Base-by-base conservation (phyloP, 345 rosid genomes). In the Aquilaria yunnanensis region DNA sequence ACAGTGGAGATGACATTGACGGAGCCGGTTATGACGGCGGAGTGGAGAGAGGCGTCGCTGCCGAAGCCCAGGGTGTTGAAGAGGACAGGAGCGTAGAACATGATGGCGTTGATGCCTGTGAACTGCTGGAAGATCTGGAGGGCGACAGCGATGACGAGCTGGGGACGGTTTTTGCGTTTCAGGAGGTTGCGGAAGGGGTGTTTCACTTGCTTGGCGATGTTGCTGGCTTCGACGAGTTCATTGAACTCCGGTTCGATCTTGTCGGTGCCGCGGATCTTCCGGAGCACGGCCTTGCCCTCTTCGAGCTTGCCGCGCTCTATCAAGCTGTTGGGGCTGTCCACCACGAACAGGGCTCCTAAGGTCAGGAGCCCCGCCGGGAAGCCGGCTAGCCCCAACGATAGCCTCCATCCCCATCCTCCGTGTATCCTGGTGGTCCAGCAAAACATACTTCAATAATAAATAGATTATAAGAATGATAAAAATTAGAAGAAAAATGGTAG, bases 71-170 rank as follows among this genome's bases (percentile, higher is more conserved):
- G 61, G 0, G 96, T 90, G 47, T 74, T 6, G 72, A 90, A 88
- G 0, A 90, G 76, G 30, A 90, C 97, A 0, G 93, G 97, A 4
- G 97, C 96, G 47, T 88, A 90, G 76, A 90, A 85, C 97, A 90
- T 86, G 66, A 90, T 90, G 11, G 97, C 93, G 54, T 85, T 90
- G 73, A 90, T 90, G 61, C 96, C 96, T 7, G 96, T 90, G 72
- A 70, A 80, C 69, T 86, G 96, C 74, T 90, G 97, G 78, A 90
- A 88, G n/a, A 87, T 66, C 94, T 87, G 97, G 74, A 90, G 79
- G 47, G 90, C 88, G 4, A 84, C 70, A 23, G 97, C 85, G 51
- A 90, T 90, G 58, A 82, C 59, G 3, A 90, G 76, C 50, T 82
- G 96, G 58, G 96, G 96, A 0, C 96, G 74, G 51, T 90, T 90